phyloP scores from a whole-genome alignment of 495 filamentous ascomycete species.

The Thermochaetoides thermophila region DNA sequence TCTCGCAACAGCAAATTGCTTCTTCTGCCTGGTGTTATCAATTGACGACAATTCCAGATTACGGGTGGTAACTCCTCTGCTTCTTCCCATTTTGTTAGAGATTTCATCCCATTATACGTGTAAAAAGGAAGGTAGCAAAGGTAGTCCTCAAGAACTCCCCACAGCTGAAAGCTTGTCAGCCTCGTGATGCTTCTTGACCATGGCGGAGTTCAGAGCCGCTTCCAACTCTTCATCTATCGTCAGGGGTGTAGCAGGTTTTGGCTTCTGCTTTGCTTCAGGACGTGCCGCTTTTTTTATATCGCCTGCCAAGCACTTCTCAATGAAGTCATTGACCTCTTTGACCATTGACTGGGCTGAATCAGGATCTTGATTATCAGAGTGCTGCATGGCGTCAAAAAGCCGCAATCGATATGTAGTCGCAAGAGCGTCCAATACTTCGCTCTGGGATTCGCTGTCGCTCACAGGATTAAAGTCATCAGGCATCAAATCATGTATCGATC shows the following conservation, averaged over 20 bases:
- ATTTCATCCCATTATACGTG: too few species aligned
- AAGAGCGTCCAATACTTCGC: neutral
- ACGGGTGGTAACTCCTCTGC: too few species aligned
- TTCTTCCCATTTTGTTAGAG: too few species aligned
- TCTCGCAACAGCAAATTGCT: too few species aligned
- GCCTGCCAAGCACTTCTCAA: constrained; percentile 1
- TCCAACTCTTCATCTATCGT: constrained; percentile 3
- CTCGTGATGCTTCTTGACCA: neutral
- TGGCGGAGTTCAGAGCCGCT: constrained; percentile 1
- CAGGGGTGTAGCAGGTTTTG: neutral
- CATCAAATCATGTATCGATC: neutral
- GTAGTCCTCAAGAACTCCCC: too few species aligned
- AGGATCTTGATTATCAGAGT: neutral
- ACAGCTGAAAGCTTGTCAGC: too few species aligned
- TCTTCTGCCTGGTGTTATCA: too few species aligned
- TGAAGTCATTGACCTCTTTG: constrained; percentile 3
- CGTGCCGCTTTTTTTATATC: neutral
- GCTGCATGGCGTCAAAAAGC: neutral
- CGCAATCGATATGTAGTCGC: neutral
- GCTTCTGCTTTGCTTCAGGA: neutral
- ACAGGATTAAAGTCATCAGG: neutral
- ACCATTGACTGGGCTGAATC: neutral
- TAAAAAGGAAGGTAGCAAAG: too few species aligned
- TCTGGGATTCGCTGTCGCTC: neutral
- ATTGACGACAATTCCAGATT: too few species aligned